Base-by-base conservation (phyloP, 306 rosid species). In the Leucaena leucocephala region DNA sequence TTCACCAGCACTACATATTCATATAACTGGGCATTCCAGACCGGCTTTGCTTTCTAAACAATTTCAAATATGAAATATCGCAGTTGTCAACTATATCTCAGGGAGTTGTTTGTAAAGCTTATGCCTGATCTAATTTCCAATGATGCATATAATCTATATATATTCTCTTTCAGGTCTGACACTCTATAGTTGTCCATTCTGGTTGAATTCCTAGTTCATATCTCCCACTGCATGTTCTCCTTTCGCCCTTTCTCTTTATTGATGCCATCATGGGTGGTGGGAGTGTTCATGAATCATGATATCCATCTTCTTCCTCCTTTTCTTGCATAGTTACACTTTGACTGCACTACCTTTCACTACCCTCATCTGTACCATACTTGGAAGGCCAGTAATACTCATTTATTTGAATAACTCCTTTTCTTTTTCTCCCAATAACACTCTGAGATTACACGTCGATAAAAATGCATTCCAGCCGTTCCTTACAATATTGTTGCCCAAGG, bases 181-280 rank as follows among this genome's bases (percentile, higher is more conserved):
- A 16, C 48, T 39, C 49, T 21, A 40, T 55, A 71, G 45, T 55
- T 67, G 76, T 33, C 68, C 71, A 81, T 68, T 33, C 21, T 2
- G 16, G 66, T 71, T 35, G 46, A 39, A 49, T 38, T 38, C 46
- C 44, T 35, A 35, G 68, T 63, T 4, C 52, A 19, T 19, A 19
- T 33, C 33, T 34, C 44, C 11, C n/a, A 62, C 10, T 14, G n/a
- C 27, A 65, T 49, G 66, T 49, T 43, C 13, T 39, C 33, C n/a
- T 52, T 19, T 67, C 5, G 1, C 34, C 50, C 35, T 3, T 39
- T 66, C 45, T 66, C 1, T 38, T 52, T 42, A 43, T 14, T 7
- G 19, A 50, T 39, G 19, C 44, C 33, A 33, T n/a, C 46, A 35
- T 17, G 46, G 13, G 44, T 15, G 4, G 35, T 58, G 44, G 44